Conservation (phyloP, 2,329 filamentous ascomycete species). For the Endoconidiophora polonica region DNA sequence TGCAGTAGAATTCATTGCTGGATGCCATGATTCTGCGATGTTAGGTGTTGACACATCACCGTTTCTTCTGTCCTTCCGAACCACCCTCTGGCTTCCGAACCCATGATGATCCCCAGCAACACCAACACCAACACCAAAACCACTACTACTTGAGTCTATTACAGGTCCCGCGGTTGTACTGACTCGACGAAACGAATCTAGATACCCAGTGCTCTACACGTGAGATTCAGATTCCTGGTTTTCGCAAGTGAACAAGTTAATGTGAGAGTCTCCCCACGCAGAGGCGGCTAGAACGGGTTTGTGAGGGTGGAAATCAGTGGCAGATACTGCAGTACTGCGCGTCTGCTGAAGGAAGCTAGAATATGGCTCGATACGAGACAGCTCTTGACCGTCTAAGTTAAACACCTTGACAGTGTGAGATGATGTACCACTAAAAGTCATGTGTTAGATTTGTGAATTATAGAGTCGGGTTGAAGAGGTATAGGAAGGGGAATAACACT, state of each 20-base stretch:
- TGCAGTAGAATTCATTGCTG: too few relatives aligned
- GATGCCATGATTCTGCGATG: too few relatives aligned
- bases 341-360: slow-evolving; percentile 73
- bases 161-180: too few relatives aligned
- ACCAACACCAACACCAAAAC: too few relatives aligned
- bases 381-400: slow-evolving; percentile 65
- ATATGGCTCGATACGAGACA: slow-evolving; percentile 78
- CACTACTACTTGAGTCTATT: too few relatives aligned
- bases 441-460: not conserved
- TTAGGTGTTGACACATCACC: too few relatives aligned
- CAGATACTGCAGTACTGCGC: slow-evolving; percentile 64
- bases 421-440: slow-evolving; percentile 55
- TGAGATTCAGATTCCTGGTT: slow-evolving; percentile 22
- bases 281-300: slow-evolving; percentile 79
- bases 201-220: slow-evolving; percentile 6
- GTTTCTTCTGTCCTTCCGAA: too few relatives aligned
- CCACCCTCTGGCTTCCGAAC: too few relatives aligned
- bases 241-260: slow-evolving; percentile 71
- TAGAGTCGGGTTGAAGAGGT: not conserved
- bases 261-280: slow-evolving; percentile 70
- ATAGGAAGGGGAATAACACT: slow-evolving; percentile 23
- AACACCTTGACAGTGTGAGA: slow-evolving; percentile 80
- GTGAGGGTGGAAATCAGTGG: slow-evolving; percentile 91
- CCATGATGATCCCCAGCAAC: too few relatives aligned
- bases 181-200: slow-evolving; percentile 7